Evolutionary conservation across 2,329 filamentous ascomycete species (phyloP), one percentile per base, ranked within the genome.

Genomic region (Colletotrichum zoysiae): DNA sequence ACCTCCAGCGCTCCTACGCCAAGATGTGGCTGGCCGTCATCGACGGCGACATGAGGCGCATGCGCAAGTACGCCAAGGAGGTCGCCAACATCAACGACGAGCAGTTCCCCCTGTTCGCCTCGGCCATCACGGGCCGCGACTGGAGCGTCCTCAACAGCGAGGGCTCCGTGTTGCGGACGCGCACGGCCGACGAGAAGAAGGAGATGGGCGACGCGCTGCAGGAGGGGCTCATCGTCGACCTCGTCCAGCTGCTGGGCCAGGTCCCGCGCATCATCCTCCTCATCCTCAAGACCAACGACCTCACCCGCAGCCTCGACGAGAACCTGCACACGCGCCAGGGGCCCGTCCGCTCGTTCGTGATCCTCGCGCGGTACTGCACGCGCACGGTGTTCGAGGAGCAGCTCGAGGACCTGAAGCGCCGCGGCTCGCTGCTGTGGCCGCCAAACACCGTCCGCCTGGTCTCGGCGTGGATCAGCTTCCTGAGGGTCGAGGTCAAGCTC

Each of bases 21-120:
- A 97, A 98, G 82, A 92, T 99, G 80, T 99, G 96, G 96, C 90
- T 99, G 14, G 95, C 96, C 6, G 94, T 99, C 33, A 92, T 99
- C 64, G 94, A 98, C 76, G 92, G 93, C 0, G 94, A 99, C 78
- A 92, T 97, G 82, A 82, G 87, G 3, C 86, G 87, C 26, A 99
- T 99, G 96, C 92, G 94, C 75, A 90, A 91, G 77, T 97, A 97
- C 80, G 92, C 95, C 2, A 89, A 92, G 76, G 93, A 97, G 78
- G 94, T 98, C 3, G 96, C 95, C 2, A 94, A 94, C 16, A 91
- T 99, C 72, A 92, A 87, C 6, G 95, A 97, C 73, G 91, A 95
- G 75, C 93, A 97, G 77, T 99, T 99, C 78, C 95, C 95, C 1
- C 88, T 99, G 26, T 99, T 99, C 80, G 96, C 95, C 1, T 96